Evolutionary conservation across 345 rosid genomes (phyloP), one percentile per base, ranked within the genome.

Genomic region (Gynandropsis gynandra): DNA sequence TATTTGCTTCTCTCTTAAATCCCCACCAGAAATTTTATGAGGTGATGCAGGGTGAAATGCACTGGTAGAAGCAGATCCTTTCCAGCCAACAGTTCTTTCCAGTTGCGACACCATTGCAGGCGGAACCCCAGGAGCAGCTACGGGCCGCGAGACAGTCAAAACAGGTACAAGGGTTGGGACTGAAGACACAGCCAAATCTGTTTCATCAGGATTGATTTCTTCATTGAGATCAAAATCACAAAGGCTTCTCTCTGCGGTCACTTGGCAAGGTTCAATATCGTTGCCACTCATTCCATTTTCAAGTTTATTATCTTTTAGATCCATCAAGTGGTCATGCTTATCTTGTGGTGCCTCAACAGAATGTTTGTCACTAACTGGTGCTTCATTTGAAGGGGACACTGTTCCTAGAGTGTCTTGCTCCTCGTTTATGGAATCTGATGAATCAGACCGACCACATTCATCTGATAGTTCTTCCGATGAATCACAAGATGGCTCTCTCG

Each of bases 151-250:
- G 52, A 45, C 13, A 44, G 69, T 19, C 52, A 54, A 43, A 10
- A 11, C 2, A 43, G 59, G 35, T 54, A 80, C 87, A 51, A 77
- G 72, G 54, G 78, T 83, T 8, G 83, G 68, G 42, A 71, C 58
- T 46, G 74, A 59, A 51, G 73, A 66, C 48, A 58, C 65, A 19
- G 74, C 51, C 48, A 14, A 56, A 58, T 85, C 98, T 70, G 71
- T 56, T 59, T 88, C 97, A 72, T 87, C 95, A 33, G 82, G 73
- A 55, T 70, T 72, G 42, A 78, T 71, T 71, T 92, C 94, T 65
- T 78, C 82, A 67, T 92, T 92, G 74, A 92, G 76, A 74, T 87
- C 97, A 49, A 92, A 85, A 27, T 37, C 73, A 48, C 89, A 80
- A 3, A 70, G 59, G 41, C 81, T 74, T 74, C 71, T 87, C 71